Percentiles rank a stretch among this genome's conserved stretches.
Evolutionary conservation across 305 asterid species (phyloP).

Genomic region (Solanum hybrid): DNA sequence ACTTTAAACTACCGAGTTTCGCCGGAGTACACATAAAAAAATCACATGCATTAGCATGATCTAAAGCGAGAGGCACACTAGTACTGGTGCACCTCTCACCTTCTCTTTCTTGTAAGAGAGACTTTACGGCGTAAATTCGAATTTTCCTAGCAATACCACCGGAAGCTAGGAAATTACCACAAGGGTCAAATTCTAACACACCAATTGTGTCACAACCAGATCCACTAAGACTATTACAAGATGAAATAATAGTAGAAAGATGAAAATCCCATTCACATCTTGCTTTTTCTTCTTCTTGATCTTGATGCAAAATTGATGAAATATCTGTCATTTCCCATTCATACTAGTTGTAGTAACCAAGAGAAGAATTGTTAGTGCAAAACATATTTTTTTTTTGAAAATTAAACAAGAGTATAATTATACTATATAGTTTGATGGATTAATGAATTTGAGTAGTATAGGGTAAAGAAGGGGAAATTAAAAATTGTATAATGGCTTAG

Average conservation of each 20-base stretch:
- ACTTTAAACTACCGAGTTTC: constrained; percentile 68
- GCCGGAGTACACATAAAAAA: constrained; percentile 79
- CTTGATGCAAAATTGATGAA: not conserved
- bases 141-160: constrained; percentile 87
- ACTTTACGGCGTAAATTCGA: constrained; percentile 37
- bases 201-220: constrained; percentile 66
- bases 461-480: not conserved
- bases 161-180: constrained; percentile 43
- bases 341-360: not conserved
- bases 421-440: not conserved
- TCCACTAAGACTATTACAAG: constrained; percentile 4
- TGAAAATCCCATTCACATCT: constrained; percentile 70
- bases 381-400: not conserved
- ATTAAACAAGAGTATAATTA: not conserved
- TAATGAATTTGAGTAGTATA: not conserved
- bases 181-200: constrained; percentile 61
- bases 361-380: not conserved
- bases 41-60: constrained; percentile 55
- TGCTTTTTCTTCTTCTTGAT: constrained; percentile 18
- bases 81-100: not conserved
- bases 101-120: constrained; percentile 7
- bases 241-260: constrained; percentile 53
- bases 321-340: constrained; percentile 8
- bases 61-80: constrained; percentile 6
- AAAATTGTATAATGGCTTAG: not conserved